These are phyloP conservation scores for Eucalyptus regnans DNA, from an alignment of 345 rosid species.

Conservation along the genomic window DNA sequence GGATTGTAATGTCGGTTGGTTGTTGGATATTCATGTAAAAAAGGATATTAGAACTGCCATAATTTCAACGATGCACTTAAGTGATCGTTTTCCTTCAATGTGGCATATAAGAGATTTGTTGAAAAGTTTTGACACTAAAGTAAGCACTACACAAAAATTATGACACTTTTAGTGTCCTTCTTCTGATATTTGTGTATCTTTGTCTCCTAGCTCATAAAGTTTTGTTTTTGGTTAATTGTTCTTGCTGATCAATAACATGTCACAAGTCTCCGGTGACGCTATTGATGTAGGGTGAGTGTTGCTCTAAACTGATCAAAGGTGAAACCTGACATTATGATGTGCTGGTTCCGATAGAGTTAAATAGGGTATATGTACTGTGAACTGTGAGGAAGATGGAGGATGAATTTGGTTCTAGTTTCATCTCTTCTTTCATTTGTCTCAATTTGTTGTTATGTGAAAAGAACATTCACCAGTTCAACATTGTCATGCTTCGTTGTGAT, in stretches of 20 bases:
- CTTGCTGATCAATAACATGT: background rate
- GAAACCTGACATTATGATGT: background rate
- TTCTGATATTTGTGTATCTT: background rate
- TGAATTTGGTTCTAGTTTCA: background rate
- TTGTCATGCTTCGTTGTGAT: background rate
- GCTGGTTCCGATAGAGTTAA: background rate
- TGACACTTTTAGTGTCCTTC: no score
- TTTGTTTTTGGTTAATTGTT: background rate
- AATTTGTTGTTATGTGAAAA: background rate
- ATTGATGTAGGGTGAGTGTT: background rate
- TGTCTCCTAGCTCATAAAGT: background rate
- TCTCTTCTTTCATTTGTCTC: background rate
- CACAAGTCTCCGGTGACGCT: background rate
- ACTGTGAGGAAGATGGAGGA: background rate
- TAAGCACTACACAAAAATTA: rapidly evolving
- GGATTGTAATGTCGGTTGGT: background rate
- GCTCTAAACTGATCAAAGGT: background rate
- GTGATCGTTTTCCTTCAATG: background rate
- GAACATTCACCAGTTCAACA: background rate
- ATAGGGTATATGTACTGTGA: background rate
- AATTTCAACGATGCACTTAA: no score
- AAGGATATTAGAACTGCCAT: background rate
- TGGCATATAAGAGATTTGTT: background rate
- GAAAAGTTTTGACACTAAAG: no score
- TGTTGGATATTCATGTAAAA: background rate